Conservation (phyloP, 2,329 filamentous ascomycete genomes). For the Zopfia rhizophila region DNA sequence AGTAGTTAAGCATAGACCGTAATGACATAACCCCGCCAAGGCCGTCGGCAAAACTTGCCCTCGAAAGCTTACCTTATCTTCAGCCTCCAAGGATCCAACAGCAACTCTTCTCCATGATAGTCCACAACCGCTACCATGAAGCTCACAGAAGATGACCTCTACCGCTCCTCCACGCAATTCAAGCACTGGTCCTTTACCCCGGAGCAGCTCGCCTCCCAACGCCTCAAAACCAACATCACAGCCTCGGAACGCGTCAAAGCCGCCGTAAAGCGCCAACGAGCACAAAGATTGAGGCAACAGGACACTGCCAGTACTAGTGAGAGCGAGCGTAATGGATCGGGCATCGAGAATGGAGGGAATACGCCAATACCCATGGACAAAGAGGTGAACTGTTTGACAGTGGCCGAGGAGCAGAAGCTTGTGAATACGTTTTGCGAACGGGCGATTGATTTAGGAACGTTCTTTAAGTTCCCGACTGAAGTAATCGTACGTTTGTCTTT, state of each 20-base stretch:
- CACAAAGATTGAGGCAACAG: conserved; percentile 48
- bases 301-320: conserved; percentile 36
- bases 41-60: not conserved
- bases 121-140: conserved; percentile 41
- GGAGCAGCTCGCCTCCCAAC: conserved; percentile 74
- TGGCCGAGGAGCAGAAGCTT: conserved; percentile 83
- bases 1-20: too few species aligned
- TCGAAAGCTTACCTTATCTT: not conserved
- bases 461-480: conserved; percentile 69
- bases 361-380: conserved; percentile 51
- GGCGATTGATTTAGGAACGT: conserved; percentile 66
- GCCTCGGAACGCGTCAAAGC: conserved; percentile 75
- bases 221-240: conserved; percentile 80
- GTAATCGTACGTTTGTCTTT: conserved; percentile 68
- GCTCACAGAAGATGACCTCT: conserved; percentile 89
- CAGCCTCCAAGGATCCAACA: not conserved
- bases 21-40: not conserved
- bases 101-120: not conserved
- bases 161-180: conserved; percentile 89
- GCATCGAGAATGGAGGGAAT: conserved; percentile 46
- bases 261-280: conserved; percentile 63
- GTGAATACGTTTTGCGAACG: conserved; percentile 80
- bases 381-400: conserved; percentile 80
- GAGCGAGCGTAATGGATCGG: conserved; percentile 26
- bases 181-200: conserved; percentile 92